phyloP scores from a whole-genome alignment of 192 early-diverging fungal species.

The Podila epigama region DNA sequence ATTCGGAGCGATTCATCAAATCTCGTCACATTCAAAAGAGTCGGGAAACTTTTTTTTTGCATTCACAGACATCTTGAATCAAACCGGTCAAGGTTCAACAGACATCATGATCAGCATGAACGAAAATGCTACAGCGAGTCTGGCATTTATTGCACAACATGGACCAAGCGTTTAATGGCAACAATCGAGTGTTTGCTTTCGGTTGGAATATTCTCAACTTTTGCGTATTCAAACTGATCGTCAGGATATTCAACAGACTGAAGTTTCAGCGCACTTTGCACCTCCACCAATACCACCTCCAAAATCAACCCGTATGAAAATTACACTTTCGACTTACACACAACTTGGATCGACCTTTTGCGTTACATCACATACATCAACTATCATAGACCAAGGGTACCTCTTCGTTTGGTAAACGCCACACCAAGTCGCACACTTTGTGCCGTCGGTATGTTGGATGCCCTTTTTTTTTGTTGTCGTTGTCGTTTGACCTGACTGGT shows the following conservation, averaged over 20 bases:
- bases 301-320: no score
- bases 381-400: constrained; percentile 93
- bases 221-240: no score
- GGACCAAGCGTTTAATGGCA: no score
- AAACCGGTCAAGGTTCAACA: neutral
- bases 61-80: neutral
- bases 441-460: constrained; percentile 75
- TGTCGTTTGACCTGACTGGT: neutral
- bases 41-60: neutral
- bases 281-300: no score
- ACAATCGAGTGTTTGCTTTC: no score
- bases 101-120: neutral
- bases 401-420: constrained; percentile 98
- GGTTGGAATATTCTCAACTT: no score
- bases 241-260: no score
- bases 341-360: neutral
- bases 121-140: neutral
- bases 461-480: neutral
- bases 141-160: no score
- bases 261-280: no score
- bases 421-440: constrained; percentile 99
- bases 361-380: neutral
- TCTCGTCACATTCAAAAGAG: no score
- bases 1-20: no score
- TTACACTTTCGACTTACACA: no score